phyloP scores from a whole-genome alignment of 768 basidiomycete genomes.

The Russula sp. region DNA sequence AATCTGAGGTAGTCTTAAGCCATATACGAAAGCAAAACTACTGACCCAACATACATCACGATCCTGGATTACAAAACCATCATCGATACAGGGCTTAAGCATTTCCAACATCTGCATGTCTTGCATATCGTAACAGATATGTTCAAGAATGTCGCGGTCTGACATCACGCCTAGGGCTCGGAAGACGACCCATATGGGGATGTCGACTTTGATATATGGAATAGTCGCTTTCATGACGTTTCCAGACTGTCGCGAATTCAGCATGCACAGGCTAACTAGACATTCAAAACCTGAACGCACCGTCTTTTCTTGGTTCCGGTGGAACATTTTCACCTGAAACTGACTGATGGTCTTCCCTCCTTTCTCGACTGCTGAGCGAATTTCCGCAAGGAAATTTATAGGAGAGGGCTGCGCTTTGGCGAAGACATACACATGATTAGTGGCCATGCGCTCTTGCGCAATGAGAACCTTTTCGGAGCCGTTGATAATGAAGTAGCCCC shows the following conservation, averaged over 20 bases:
- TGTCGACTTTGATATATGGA: constrained; percentile 96
- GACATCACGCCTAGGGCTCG: constrained; percentile 96
- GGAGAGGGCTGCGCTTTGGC: constrained; percentile 96
- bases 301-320: constrained; percentile 80
- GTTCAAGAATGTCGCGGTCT: constrained; percentile 94
- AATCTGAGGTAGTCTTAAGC: constrained; percentile 30
- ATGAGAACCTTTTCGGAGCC: constrained; percentile 99
- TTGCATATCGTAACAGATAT: constrained; percentile 97
- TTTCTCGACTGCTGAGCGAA: constrained; percentile 95
- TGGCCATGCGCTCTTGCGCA: constrained; percentile 98
- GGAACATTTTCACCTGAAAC: constrained; percentile 97
- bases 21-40: background rate
- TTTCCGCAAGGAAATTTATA: constrained; percentile 92
- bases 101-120: constrained; percentile 96
- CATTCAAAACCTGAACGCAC: constrained; percentile 39
- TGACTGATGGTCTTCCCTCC: constrained; percentile 97
- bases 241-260: constrained; percentile 46
- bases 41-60: constrained; percentile 56
- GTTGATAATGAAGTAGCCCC: constrained; percentile 99
- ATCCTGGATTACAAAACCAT: constrained; percentile 96
- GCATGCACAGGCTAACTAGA: constrained; percentile 14
- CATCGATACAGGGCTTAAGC: constrained; percentile 97
- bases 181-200: constrained; percentile 99
- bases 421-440: constrained; percentile 98
- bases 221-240: constrained; percentile 96